phyloP scores from a whole-genome alignment of 495 filamentous ascomycete species.

The Penicillium argentinense region DNA sequence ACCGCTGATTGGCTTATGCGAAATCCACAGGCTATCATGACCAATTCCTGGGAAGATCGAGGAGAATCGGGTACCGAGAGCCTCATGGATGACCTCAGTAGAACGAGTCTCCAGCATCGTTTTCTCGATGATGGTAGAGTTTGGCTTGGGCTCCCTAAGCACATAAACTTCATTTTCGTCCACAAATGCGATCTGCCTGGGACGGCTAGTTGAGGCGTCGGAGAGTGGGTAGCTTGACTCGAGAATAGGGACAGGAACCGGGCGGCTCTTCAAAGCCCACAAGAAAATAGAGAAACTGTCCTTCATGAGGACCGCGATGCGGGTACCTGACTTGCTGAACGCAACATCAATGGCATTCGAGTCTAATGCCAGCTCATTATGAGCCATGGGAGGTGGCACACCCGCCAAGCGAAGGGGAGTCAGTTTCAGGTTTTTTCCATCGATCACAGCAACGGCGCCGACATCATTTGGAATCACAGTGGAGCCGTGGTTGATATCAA shows the following conservation, averaged over 20 bases:
- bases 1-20: slow-evolving; percentile 29
- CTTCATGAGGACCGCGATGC: slow-evolving; percentile 70
- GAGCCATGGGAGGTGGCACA: slow-evolving; percentile 88
- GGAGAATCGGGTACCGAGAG: slow-evolving; percentile 33
- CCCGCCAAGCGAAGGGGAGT: slow-evolving; percentile 83
- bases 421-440: slow-evolving; percentile 76
- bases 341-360: slow-evolving; percentile 71
- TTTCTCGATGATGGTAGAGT: slow-evolving; percentile 35
- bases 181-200: slow-evolving; percentile 45
- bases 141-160: slow-evolving; percentile 35
- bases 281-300: slow-evolving; percentile 61
- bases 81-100: slow-evolving; percentile 31
- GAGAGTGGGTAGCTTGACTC: slow-evolving; percentile 48
- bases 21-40: slow-evolving; percentile 45
- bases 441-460: slow-evolving; percentile 83
- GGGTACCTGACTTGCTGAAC: slow-evolving; percentile 62
- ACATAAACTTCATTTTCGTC: slow-evolving; percentile 47
- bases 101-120: slow-evolving; percentile 39
- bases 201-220: slow-evolving; percentile 31
- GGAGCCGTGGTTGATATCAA: slow-evolving; percentile 66
- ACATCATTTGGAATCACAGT: slow-evolving; percentile 70
- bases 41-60: slow-evolving; percentile 40
- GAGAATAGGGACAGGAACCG: slow-evolving; percentile 43
- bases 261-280: slow-evolving; percentile 57
- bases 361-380: slow-evolving; percentile 66